Evolutionary conservation across 371 early-diverging fungal genomes (phyloP), one percentile per base, ranked within the genome.

Genomic region (Mucor racemosus): DNA sequence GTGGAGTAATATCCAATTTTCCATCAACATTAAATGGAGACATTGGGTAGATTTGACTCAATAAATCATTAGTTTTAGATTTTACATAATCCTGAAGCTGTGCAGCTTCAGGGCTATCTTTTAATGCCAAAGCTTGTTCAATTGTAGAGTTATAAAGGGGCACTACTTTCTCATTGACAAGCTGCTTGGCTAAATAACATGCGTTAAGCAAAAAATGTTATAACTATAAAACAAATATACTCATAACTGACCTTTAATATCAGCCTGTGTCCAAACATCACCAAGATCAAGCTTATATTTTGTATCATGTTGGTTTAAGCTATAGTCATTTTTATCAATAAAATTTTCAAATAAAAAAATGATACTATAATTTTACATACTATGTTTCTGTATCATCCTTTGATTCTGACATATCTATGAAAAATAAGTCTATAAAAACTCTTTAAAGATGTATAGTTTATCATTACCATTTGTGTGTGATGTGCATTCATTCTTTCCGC

Each of bases 271-370:
- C 63, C 63, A 63, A 14, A 55, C 19, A 41, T 40, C 40, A 1
- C 55, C 55, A 26, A 63, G 33, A 40, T 63, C 63, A 39, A 63
- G 15, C 55, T 53, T 38, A 33, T 63, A 63, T 33, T 26, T 31
- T 33, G 41, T 41, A 11, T 63, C 33, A 4, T 33, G 9, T 19
- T 41, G 34, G 34, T 19, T 35, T 35, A 14, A 48, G 34, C n/a
- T 48, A 61, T 5, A 19, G 1, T n/a, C 14, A 1, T 26, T 26
- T 26, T 26, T 26, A 26, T 42, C 34, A 48, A 35, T 34, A 17
- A 48, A 13, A 1, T 48, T 3, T 46, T 13, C 7, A 3, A 0
- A n/a, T 2, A 17, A 15, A 1, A 11, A 13, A 6, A 53, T 5
- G 21, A 21, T 4, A 13, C 5, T 11, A 13, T 11, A 53, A 7